Evolutionary conservation across 257 asterid genomes (phyloP).

Genomic region (Ligustrum vulgare): DNA sequence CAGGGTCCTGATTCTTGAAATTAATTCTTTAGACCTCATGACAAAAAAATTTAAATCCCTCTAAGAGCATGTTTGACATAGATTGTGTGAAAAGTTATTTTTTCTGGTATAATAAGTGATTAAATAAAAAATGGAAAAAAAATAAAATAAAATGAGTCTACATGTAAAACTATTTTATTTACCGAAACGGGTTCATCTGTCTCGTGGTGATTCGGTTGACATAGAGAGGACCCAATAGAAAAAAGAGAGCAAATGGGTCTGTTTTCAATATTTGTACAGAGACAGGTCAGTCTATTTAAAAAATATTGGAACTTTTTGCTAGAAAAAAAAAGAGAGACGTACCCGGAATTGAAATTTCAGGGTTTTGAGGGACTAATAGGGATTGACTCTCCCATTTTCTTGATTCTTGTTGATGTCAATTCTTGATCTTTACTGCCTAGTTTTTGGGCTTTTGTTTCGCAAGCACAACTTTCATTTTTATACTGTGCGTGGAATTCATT

Average conservation of each 20-base stretch:
- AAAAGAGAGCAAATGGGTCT: background rate
- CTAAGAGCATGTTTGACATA: too few species aligned
- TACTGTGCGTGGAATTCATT: constrained; percentile 3
- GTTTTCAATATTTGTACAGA: constrained; percentile 48
- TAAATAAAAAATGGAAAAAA: too few species aligned
- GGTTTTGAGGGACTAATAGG: constrained; percentile 23
- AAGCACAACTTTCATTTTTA: constrained; percentile 17
- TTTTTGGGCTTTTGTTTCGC: constrained; percentile 18
- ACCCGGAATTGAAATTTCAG: constrained; percentile 41
- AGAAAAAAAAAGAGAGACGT: constrained; percentile 32
- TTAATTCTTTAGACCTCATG: constrained; percentile 26
- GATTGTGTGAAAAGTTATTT: too few species aligned
- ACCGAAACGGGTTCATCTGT: too few species aligned
- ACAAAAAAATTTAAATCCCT: constrained; percentile 25
- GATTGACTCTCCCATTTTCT: constrained; percentile 29
- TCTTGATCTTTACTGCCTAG: constrained; percentile 21
- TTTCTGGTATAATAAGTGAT: too few species aligned
- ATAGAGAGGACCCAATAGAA: constrained; percentile 19
- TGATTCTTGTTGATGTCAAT: constrained; percentile 21
- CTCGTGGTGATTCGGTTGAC: background rate
- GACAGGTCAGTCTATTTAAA: constrained; percentile 28
- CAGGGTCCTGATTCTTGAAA: background rate
- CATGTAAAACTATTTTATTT: too few species aligned
- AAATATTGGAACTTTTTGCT: constrained; percentile 12
- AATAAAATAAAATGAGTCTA: too few species aligned